A percentile compares a stretch with the other conserved stretches of the same genome.
Conservation (phyloP, 2,329 filamentous ascomycete genomes). For the Botrytis fabae region DNA sequence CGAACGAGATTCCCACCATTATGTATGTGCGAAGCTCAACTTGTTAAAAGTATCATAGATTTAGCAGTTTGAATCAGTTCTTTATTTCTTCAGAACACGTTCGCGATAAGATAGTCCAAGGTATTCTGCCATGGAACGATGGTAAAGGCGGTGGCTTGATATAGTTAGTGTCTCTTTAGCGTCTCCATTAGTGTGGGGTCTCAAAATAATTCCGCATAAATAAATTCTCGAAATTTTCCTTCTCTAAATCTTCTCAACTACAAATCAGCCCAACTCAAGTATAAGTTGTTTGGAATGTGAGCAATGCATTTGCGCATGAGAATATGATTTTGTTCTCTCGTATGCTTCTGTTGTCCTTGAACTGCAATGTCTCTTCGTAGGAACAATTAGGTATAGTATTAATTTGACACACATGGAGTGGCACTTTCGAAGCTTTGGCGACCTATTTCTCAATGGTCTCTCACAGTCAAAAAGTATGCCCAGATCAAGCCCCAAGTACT, state of each 20-base stretch:
- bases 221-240: constrained; percentile 17
- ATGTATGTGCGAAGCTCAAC: constrained; percentile 22
- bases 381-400: constrained; percentile 1
- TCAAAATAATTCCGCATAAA: constrained; percentile 1
- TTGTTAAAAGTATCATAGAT: neutral
- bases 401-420: constrained; percentile 41
- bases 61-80: neutral
- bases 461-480: constrained; percentile 85
- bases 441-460: constrained; percentile 67
- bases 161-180: neutral
- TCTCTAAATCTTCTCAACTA: neutral
- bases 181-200: neutral
- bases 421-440: constrained; percentile 94
- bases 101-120: constrained; percentile 10
- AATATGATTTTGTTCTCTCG: neutral
- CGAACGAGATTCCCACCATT: constrained; percentile 48
- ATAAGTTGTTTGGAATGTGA: neutral
- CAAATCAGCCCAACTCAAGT: neutral
- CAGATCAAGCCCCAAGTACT: constrained; percentile 71
- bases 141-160: constrained; percentile 1
- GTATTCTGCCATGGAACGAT: neutral
- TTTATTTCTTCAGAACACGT: constrained; percentile 14
- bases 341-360: neutral
- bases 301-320: neutral
- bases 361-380: neutral